A percentile compares a stretch with the other conserved stretches of the same genome.
phyloP scores from a whole-genome alignment of 2,329 filamentous ascomycete genomes.

The Calonectria crousiana region DNA sequence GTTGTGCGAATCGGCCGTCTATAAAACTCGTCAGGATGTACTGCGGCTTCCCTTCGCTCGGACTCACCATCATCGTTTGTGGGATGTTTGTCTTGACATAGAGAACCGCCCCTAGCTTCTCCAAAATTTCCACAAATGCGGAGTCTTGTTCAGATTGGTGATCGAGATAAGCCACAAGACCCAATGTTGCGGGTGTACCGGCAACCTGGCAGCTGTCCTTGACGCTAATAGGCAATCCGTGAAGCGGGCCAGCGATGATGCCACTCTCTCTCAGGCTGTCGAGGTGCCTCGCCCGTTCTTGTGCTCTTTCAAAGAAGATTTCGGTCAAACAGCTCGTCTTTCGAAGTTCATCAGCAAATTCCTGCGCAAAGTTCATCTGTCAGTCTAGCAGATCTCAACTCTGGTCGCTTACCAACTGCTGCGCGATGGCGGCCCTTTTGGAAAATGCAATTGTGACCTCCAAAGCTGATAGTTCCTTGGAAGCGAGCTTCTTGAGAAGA shows the following conservation, averaged over 20 bases:
- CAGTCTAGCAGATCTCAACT: not conserved
- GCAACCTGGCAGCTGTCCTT: conserved; percentile 24
- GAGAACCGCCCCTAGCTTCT: conserved; percentile 10
- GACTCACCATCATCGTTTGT: conserved; percentile 29
- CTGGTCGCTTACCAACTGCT: conserved; percentile 42
- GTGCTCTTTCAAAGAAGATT: conserved; percentile 57
- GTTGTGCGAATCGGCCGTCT: conserved; percentile 32
- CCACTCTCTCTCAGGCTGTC: conserved; percentile 28
- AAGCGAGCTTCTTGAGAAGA: conserved; percentile 51
- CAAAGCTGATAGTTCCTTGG: conserved; percentile 47
- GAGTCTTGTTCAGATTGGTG: conserved; percentile 13
- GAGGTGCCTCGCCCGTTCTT: conserved; percentile 29
- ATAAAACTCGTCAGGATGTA: not conserved
- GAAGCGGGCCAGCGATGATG: conserved; percentile 29
- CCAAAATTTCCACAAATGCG: conserved; percentile 27
- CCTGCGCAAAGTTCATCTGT: too few species aligned
- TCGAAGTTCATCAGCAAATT: not conserved
- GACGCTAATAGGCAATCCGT: conserved; percentile 31
- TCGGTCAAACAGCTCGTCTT: conserved; percentile 55
- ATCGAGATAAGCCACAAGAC: conserved; percentile 23
- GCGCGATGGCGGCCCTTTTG: conserved; percentile 44
- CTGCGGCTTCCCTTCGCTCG: too few species aligned
- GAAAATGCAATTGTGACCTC: conserved; percentile 50
- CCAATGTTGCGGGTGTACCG: conserved; percentile 21
- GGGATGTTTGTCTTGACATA: conserved; percentile 33